Evolutionary conservation across 192 early-diverging fungal species (phyloP).

Genomic region (Funneliformis geosporum): DNA sequence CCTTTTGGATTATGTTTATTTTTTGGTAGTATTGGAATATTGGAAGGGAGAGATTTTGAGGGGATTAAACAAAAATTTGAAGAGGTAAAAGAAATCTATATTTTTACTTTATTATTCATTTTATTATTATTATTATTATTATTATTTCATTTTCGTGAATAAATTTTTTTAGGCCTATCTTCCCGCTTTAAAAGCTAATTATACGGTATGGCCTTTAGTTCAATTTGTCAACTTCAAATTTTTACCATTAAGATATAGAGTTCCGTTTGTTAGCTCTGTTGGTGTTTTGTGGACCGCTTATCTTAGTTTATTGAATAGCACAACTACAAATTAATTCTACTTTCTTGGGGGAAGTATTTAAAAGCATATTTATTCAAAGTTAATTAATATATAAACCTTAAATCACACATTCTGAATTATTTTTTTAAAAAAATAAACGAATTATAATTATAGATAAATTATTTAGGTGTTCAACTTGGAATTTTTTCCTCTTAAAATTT

Average conservation of each 20-base stretch:
- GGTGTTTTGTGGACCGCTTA: constrained; percentile 79
- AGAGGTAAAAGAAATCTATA: constrained; percentile 39
- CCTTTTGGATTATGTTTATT: constrained; percentile 68
- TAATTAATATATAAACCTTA: no score
- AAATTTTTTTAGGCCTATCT: constrained; percentile 47
- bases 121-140: background rate
- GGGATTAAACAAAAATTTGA: constrained; percentile 61
- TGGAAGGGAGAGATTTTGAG: constrained; percentile 53
- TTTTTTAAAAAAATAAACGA: no score
- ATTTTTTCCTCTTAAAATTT: no score
- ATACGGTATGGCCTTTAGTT: constrained; percentile 72
- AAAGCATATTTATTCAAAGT: no score
- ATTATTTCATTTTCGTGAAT: background rate
- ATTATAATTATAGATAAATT: no score
- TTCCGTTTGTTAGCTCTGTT: constrained; percentile 71
- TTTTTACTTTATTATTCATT: background rate
- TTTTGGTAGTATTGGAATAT: constrained; percentile 62
- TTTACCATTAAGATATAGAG: constrained; percentile 62
- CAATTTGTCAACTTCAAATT: constrained; percentile 74
- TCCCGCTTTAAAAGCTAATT: constrained; percentile 67
- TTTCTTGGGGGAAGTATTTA: no score
- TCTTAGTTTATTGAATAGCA: constrained; percentile 68
- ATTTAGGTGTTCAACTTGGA: no score
- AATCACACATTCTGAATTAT: no score
- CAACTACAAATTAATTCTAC: background rate